A percentile compares a stretch with the other conserved stretches of the same genome.
These are phyloP conservation scores for Paramecium sonneborni DNA, from an alignment of 73 alveolate genomes.

Conservation along the genomic window DNA sequence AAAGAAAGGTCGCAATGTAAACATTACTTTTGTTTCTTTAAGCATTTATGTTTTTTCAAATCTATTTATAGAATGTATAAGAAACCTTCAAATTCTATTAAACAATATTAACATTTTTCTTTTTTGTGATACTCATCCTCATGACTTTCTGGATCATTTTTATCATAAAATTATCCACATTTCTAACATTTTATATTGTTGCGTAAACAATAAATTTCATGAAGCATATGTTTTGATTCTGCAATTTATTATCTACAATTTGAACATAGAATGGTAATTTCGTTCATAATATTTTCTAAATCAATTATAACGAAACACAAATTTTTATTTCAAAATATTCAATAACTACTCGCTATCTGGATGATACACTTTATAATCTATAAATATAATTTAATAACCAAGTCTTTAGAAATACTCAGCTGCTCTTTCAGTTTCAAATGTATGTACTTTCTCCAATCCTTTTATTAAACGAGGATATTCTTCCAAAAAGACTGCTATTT, in stretches of 20 bases:
- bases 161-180: conserved; percentile 37
- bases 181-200: background rate
- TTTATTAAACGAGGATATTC: conserved; percentile 37
- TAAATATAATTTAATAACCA: background rate
- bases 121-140: conserved; percentile 28
- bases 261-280: background rate
- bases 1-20: background rate
- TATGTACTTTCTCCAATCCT: background rate
- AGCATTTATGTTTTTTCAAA: conserved; percentile 5
- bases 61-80: background rate
- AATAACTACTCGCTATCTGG: background rate
- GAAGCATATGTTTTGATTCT: background rate
- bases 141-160: conserved; percentile 41
- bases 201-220: background rate
- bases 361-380: background rate
- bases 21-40: background rate
- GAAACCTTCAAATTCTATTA: background rate
- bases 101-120: background rate
- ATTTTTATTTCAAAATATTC: conserved; percentile 11
- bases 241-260: background rate
- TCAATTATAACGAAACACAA: conserved; percentile 48
- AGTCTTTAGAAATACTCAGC: background rate
- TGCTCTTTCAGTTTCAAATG: background rate
- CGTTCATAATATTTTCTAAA: background rate
- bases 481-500: background rate